A percentile compares a stretch with the other conserved stretches of the same genome.
phyloP scores from a whole-genome alignment of 208 protist genomes.

The Plasmodiophora brassicae region DNA sequence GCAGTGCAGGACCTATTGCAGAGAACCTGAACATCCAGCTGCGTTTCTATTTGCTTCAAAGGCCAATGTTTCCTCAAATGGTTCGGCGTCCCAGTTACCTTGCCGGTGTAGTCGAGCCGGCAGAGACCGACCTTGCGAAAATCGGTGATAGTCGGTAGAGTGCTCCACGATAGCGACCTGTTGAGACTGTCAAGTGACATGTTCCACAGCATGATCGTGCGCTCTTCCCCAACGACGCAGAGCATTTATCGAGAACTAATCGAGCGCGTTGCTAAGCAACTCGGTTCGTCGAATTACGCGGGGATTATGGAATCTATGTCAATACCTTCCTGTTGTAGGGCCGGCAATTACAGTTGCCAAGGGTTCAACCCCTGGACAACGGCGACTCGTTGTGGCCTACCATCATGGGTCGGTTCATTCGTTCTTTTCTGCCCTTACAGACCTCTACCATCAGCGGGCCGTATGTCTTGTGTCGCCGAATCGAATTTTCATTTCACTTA shows the following conservation, averaged over 20 bases:
- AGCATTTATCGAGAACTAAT: background rate
- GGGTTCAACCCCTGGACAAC: conserved; percentile 24
- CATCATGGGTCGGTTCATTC: background rate
- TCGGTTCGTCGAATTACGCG: background rate
- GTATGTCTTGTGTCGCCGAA: background rate
- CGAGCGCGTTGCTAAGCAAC: background rate
- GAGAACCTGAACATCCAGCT: background rate
- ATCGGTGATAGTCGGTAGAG: background rate
- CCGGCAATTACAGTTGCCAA: too few species aligned
- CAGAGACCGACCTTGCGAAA: background rate
- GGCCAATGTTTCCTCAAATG: background rate
- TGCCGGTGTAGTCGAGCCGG: background rate
- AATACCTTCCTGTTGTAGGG: too few species aligned
- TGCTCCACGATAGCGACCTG: background rate
- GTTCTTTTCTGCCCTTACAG: conserved; percentile 11
- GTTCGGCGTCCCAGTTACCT: background rate
- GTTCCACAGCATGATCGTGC: background rate
- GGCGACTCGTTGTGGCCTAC: background rate
- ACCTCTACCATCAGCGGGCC: conserved; percentile 14
- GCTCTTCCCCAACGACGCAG: background rate
- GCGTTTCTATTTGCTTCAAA: background rate
- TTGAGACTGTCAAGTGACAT: background rate
- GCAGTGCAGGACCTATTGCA: background rate
- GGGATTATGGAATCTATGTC: background rate
- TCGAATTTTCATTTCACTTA: background rate